A percentile compares a stretch with the other conserved stretches of the same genome.
Evolutionary conservation across 148 eudicot species (phyloP).

Genomic region (Oxyria digyna): DNA sequence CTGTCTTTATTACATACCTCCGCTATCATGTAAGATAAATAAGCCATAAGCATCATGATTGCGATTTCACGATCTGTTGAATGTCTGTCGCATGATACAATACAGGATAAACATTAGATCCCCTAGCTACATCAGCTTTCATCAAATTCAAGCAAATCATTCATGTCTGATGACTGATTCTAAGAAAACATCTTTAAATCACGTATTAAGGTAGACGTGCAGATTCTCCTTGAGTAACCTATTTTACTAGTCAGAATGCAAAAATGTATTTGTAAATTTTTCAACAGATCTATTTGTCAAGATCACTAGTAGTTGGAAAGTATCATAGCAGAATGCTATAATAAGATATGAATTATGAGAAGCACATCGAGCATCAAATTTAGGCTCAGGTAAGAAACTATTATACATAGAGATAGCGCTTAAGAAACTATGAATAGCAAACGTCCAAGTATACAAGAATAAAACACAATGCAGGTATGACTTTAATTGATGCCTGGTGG

Average conservation of each 20-base stretch:
- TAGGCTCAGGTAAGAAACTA: not conserved
- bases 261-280: not conserved
- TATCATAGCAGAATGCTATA: not conserved
- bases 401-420: not conserved
- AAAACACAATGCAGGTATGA: not conserved
- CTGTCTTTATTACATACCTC: constrained; percentile 37
- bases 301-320: not conserved
- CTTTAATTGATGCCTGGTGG: not conserved
- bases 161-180: not conserved
- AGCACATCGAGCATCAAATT: not conserved
- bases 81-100: constrained; percentile 38
- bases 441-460: not conserved
- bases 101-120: not conserved
- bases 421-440: not conserved
- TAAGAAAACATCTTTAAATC: not conserved
- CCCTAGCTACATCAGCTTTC: not conserved
- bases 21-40: constrained; percentile 84
- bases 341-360: not conserved
- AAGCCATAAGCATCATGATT: constrained; percentile 93
- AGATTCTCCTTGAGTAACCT: too few species aligned
- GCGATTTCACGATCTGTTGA: constrained; percentile 98
- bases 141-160: not conserved
- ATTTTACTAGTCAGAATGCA: too few species aligned
- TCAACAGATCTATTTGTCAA: not conserved
- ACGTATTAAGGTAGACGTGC: not conserved